Evolutionary conservation across 441 rosid species (phyloP).

Genomic region (Pelargonium australe): DNA sequence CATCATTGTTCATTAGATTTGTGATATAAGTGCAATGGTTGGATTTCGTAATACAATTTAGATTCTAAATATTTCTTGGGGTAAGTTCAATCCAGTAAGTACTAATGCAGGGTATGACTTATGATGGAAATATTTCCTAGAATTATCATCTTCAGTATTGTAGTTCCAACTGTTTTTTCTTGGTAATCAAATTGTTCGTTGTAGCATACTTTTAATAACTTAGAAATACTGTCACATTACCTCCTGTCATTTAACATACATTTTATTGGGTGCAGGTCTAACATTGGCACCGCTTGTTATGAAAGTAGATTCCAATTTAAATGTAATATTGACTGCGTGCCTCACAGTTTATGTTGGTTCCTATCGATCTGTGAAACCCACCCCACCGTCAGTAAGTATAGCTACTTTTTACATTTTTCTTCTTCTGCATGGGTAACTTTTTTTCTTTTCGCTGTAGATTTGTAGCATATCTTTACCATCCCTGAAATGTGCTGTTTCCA

Average conservation of each 20-base stretch:
- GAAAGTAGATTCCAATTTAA: constrained; percentile 76
- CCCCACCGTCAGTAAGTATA: constrained; percentile 73
- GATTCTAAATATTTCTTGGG: background rate
- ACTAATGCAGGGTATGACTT: too few relatives aligned
- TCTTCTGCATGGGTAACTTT: background rate
- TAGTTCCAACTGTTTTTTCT: too few relatives aligned
- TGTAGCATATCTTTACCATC: background rate
- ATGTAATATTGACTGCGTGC: constrained; percentile 85
- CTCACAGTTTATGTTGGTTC: constrained; percentile 81
- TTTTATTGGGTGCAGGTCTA: constrained; percentile 48
- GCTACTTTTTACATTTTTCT: background rate
- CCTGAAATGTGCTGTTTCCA: constrained; percentile 19
- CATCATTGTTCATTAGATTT: background rate
- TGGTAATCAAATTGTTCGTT: too few relatives aligned
- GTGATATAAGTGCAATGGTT: too few relatives aligned
- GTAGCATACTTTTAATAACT: too few relatives aligned
- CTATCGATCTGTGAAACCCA: constrained; percentile 77
- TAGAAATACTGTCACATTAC: too few relatives aligned
- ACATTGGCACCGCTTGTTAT: constrained; percentile 81
- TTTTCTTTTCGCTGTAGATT: background rate
- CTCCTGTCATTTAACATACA: background rate
- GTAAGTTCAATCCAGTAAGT: background rate
- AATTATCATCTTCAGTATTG: too few relatives aligned
- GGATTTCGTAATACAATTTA: too few relatives aligned
- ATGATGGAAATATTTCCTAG: too few relatives aligned